Evolutionary conservation across 176 grass and related monocot species (phyloP).

Genomic region (Calamus simplicifolius): DNA sequence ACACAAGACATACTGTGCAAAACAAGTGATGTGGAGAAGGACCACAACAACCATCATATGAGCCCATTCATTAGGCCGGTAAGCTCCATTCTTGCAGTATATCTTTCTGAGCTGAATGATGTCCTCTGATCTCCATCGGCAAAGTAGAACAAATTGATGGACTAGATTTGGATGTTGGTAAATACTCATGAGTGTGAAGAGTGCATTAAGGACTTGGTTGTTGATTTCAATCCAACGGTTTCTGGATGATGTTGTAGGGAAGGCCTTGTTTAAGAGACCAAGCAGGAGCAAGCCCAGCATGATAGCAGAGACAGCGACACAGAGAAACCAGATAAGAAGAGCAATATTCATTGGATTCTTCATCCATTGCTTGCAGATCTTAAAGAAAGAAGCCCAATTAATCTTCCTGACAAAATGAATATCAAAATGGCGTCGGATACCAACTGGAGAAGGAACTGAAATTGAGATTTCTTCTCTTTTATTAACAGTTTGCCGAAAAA

Average conservation of each 20-base stretch:
- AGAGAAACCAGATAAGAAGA: constrained; percentile 69
- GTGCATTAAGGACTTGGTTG: constrained; percentile 82
- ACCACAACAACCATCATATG: constrained; percentile 60
- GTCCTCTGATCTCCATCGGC: constrained; percentile 42
- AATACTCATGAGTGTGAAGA: constrained; percentile 91
- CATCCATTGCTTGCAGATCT: constrained; percentile 43
- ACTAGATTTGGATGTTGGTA: constrained; percentile 64
- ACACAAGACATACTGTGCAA: constrained; percentile 55
- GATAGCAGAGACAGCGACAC: constrained; percentile 41
- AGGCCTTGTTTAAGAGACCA: constrained; percentile 49
- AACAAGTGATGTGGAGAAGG: constrained; percentile 71
- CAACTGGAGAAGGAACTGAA: constrained; percentile 19
- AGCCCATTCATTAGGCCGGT: constrained; percentile 37
- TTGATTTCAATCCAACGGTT: constrained; percentile 83
- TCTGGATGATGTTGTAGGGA: constrained; percentile 46
- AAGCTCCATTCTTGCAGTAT: constrained; percentile 60
- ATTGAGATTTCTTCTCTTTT: constrained; percentile 15
- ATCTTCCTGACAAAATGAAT: constrained; percentile 56
- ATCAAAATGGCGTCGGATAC: constrained; percentile 16
- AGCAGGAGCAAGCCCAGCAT: constrained; percentile 67
- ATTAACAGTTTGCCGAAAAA: constrained; percentile 14
- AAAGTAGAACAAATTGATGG: constrained; percentile 53
- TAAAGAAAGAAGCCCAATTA: constrained; percentile 43
- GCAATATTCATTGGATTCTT: constrained; percentile 71
- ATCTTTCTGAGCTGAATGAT: constrained; percentile 37